A percentile compares a stretch with the other conserved stretches of the same genome.
Evolutionary conservation across 805 yeast genomes (phyloP).

Genomic region (Yamadazyma tumulicola): DNA sequence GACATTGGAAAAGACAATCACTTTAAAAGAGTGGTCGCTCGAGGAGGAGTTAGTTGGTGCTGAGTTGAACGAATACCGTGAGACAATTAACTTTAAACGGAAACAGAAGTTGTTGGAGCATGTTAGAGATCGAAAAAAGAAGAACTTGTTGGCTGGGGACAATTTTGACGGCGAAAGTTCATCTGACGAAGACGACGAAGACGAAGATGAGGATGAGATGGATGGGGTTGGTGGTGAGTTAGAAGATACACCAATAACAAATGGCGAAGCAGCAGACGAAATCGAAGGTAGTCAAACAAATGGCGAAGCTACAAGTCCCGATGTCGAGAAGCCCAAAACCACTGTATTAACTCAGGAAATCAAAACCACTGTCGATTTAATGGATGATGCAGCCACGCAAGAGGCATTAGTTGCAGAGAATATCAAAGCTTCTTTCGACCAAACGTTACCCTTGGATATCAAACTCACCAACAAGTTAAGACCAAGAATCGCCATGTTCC

Average conservation of each 20-base stretch:
- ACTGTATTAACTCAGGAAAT: constrained; percentile 1
- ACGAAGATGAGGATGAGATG: constrained; percentile 30
- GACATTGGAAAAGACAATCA: constrained; percentile 43
- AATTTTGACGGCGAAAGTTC: constrained; percentile 29
- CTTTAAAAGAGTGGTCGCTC: constrained; percentile 36
- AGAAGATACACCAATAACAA: constrained; percentile 24
- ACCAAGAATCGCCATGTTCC: constrained; percentile 69
- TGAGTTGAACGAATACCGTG: constrained; percentile 49
- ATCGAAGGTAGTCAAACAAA: constrained; percentile 14
- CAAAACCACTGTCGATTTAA: constrained; percentile 7
- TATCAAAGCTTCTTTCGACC: constrained; percentile 35
- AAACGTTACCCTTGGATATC: constrained; percentile 52
- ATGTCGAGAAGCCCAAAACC: constrained; percentile 1
- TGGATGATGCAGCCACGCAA: constrained; percentile 35
- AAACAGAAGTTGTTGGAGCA: constrained; percentile 38
- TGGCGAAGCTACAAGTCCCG: background rate
- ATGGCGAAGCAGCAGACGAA: constrained; percentile 4
- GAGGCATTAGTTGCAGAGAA: constrained; percentile 39
- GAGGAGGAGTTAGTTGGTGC: constrained; percentile 50
- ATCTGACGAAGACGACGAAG: constrained; percentile 32
- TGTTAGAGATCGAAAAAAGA: constrained; percentile 38
- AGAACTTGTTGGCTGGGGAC: constrained; percentile 37
- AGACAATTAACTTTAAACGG: constrained; percentile 44
- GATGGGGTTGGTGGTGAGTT: constrained; percentile 11
- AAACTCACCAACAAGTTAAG: constrained; percentile 41